These are phyloP conservation scores for Glomus cerebriforme DNA, from an alignment of 192 early-diverging fungal species.

Conservation along the genomic window DNA sequence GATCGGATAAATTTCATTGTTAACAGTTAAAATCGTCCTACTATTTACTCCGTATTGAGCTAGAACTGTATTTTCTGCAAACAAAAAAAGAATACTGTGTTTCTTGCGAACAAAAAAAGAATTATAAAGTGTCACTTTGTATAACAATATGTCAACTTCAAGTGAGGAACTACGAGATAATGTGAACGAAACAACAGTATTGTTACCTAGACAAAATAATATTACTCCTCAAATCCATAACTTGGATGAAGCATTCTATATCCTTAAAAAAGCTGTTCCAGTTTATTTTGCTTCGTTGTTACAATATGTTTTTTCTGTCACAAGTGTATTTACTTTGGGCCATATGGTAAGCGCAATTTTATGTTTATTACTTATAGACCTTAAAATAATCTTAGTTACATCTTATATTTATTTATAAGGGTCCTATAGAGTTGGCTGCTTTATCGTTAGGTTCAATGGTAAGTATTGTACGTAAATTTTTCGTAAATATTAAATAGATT, in stretches of 20 bases:
- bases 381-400: background rate
- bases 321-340: conserved; percentile 66
- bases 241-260: background rate
- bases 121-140: background rate
- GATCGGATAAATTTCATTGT: background rate
- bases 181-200: background rate
- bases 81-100: background rate
- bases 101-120: background rate
- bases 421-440: conserved; percentile 65
- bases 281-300: conserved; percentile 64
- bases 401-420: conserved; percentile 33
- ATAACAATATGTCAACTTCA: background rate
- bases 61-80: background rate
- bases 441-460: conserved; percentile 70
- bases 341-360: conserved; percentile 49
- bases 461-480: background rate
- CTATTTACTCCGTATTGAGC: background rate
- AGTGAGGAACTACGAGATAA: background rate
- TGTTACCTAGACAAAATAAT: background rate
- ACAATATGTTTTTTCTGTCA: conserved; percentile 66
- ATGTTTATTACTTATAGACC: background rate
- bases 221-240: background rate
- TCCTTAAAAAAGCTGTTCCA: conserved; percentile 49
- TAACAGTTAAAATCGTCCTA: background rate
- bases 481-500: background rate